A percentile compares a stretch with the other conserved stretches of the same genome.
phyloP scores from a whole-genome alignment of 2,329 filamentous ascomycete genomes.

The Paecilomyces sp. region DNA sequence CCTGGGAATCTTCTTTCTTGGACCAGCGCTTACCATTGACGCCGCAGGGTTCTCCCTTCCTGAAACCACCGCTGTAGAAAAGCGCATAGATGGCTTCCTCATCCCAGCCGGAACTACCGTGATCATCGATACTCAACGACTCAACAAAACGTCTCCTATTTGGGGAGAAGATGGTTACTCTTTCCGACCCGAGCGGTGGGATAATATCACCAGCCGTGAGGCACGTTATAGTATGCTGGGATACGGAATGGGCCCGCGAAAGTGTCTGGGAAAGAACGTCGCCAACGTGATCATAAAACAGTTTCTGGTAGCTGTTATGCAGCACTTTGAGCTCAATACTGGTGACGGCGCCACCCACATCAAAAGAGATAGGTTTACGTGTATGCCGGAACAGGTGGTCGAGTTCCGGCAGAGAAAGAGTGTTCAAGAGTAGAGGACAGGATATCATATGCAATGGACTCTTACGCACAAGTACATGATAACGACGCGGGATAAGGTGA shows the following conservation, averaged over 20 bases:
- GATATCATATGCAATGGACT: not conserved
- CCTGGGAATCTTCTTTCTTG: not conserved
- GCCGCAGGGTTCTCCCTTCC: slow-evolving; percentile 32
- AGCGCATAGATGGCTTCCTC: slow-evolving; percentile 22
- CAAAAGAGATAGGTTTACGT: not conserved
- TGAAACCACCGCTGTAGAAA: slow-evolving; percentile 25
- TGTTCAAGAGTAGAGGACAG: not conserved
- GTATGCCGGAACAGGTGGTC: not conserved
- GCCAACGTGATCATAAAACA: slow-evolving; percentile 2
- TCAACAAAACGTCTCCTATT: slow-evolving; percentile 20
- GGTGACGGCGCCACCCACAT: not conserved
- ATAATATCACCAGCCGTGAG: not conserved
- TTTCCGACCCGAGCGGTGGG: slow-evolving; percentile 11
- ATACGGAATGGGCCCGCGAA: not conserved
- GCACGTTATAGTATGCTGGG: slow-evolving; percentile 1
- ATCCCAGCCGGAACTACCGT: slow-evolving; percentile 32
- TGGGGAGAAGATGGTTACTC: slow-evolving; percentile 9
- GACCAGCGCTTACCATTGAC: not conserved
- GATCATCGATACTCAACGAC: slow-evolving; percentile 32
- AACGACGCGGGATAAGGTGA: too few species aligned
- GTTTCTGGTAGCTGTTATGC: not conserved
- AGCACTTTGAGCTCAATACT: not conserved
- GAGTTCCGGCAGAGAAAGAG: not conserved
- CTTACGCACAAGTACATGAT: not conserved
- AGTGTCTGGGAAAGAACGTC: slow-evolving; percentile 5